phyloP scores from a whole-genome alignment of 2,329 filamentous ascomycete genomes.

The Blastomyces parvus region DNA sequence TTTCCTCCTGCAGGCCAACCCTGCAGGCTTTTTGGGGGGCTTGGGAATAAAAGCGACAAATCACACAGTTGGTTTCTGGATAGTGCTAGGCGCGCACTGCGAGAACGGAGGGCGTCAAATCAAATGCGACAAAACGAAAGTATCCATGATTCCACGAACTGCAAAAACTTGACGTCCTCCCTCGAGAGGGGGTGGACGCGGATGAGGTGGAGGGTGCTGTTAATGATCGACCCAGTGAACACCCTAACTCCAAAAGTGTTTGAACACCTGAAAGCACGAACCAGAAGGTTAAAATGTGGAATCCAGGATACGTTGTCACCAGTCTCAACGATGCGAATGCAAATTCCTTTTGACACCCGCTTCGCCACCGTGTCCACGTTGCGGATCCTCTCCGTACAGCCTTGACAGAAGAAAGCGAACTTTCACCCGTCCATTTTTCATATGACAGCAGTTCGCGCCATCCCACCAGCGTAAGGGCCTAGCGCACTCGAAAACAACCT shows the following conservation, averaged over 20 bases:
- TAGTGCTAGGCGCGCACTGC: not conserved
- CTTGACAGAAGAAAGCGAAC: not conserved
- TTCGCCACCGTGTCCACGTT: conserved; percentile 2
- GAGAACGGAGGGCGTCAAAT: not conserved
- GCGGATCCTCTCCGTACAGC: not conserved
- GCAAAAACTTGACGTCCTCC: not conserved
- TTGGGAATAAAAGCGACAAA: not conserved
- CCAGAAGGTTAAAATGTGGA: conserved; percentile 2
- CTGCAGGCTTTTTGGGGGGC: not conserved
- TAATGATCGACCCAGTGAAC: not conserved
- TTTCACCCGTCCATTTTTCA: not conserved
- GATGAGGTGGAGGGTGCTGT: not conserved
- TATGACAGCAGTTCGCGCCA: conserved; percentile 7
- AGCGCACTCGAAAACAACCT: conserved; percentile 1
- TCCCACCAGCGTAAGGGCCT: not conserved
- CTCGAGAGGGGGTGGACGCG: not conserved
- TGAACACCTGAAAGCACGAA: not conserved
- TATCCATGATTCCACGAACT: not conserved
- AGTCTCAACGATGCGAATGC: not conserved
- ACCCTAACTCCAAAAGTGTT: too few relatives aligned
- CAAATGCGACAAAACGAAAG: not conserved
- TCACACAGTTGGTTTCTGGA: not conserved
- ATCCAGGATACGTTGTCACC: not conserved
- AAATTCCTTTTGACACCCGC: not conserved
- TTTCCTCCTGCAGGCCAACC: not conserved